phyloP scores from a whole-genome alignment of 305 asterid genomes.

The Solanum hybrid region DNA sequence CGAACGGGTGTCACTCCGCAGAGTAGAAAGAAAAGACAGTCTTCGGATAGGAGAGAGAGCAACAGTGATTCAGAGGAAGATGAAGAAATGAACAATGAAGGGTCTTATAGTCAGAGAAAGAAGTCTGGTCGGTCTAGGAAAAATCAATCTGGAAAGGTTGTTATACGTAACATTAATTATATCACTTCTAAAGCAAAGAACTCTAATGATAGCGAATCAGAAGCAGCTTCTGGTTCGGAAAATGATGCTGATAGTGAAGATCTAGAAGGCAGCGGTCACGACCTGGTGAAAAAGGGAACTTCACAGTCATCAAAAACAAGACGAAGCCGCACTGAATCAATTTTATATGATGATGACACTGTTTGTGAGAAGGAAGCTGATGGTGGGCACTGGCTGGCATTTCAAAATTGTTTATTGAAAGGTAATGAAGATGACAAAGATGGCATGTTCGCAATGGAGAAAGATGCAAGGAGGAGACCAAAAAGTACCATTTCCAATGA shows the following conservation, averaged over 20 bases:
- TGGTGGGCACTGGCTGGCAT: conserved; percentile 80
- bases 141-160: conserved; percentile 31
- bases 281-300: conserved; percentile 21
- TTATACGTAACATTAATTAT: conserved; percentile 41
- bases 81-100: conserved; percentile 32
- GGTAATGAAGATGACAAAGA: conserved; percentile 44
- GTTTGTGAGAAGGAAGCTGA: conserved; percentile 43
- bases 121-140: conserved; percentile 28
- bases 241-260: conserved; percentile 25
- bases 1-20: conserved; percentile 30
- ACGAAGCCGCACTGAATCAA: conserved; percentile 32
- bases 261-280: conserved; percentile 10
- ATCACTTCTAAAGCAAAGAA: conserved; percentile 27
- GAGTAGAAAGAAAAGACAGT: conserved; percentile 38
- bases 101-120: conserved; percentile 31
- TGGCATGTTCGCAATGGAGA: conserved; percentile 52
- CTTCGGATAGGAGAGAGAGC: conserved; percentile 41
- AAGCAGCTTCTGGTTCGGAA: conserved; percentile 21
- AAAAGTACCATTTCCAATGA: conserved; percentile 31
- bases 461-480: conserved; percentile 36
- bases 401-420: conserved; percentile 69
- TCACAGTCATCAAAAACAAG: conserved; percentile 37
- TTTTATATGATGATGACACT: conserved; percentile 20
- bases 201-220: conserved; percentile 17
- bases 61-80: conserved; percentile 38